Base-by-base conservation (phyloP, 2,329 filamentous ascomycete species). In the Neopestalotiopsis sp. region DNA sequence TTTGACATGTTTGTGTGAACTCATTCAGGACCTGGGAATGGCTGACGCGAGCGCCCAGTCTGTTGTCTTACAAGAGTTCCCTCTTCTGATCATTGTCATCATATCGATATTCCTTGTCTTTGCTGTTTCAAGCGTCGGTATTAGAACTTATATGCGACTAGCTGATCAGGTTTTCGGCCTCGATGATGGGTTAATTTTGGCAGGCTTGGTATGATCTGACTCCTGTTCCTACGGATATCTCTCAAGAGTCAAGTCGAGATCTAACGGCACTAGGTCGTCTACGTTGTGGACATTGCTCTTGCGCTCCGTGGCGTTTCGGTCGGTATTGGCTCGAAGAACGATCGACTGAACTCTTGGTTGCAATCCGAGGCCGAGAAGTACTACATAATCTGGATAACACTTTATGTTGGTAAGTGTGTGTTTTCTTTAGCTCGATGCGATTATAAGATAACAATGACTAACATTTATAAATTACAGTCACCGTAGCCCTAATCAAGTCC, bases 201-300 rank as follows among this genome's bases (percentile, higher is more conserved):
- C 63, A 13, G 63, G 42, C n/a, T 20, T 57, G 49, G 63, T 66
- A 66, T 12, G 63, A 28, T 28, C 24, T 28, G 24, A 28, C 24
- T 28, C 24, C 24, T 1, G 24, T 28, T 28, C 24, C 24, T 17
- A 1, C 42, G 42, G 42, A n/a, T 49, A n/a, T 49, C 14, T n/a
- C 42, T 13, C 13, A n/a, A 38, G 14, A 4, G 24, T 32, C 28
- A n/a, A 61, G 12, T 30, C 10, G 32, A 1, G 34, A 24, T 24
- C 17, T 10, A 34, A 28, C n/a, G 4, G 4, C 24, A n/a, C 13
- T 6, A 69, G 64, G 5, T 66, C 28, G 56, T 68, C 4, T 72
- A 72, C 65, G 63, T 70, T 32, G 68, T 63, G 58, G 66, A 66
- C 17, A 66, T 68, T 14, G 38, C 34, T 14, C 68, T 72, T 12